A percentile compares a stretch with the other conserved stretches of the same genome.
Evolutionary conservation across 164 flowering plant species (phyloP).

Genomic region (Stephania yunnanensis): DNA sequence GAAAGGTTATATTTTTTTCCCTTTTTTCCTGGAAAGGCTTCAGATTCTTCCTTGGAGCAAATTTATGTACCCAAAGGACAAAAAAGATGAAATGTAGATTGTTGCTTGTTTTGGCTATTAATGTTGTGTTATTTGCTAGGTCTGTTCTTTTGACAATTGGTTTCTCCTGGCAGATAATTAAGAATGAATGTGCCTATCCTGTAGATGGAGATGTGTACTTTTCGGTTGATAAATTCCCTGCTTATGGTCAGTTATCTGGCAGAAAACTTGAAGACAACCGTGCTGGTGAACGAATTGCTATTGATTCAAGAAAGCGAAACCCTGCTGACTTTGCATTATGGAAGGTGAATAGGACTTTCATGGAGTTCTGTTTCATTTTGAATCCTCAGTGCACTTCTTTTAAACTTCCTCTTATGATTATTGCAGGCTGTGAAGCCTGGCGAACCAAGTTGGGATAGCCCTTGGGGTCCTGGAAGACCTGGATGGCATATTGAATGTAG

Average conservation of each 20-base stretch:
- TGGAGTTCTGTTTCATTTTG: neutral
- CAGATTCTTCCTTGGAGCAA: neutral
- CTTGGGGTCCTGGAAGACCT: slow-evolving; percentile 97
- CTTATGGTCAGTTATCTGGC: slow-evolving; percentile 77
- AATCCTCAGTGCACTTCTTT: neutral
- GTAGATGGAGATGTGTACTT: slow-evolving; percentile 90
- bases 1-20: neutral
- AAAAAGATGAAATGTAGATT: neutral
- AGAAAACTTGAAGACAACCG: slow-evolving; percentile 68
- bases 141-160: slow-evolving; percentile 9
- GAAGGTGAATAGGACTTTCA: slow-evolving; percentile 45
- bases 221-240: slow-evolving; percentile 63
- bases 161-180: slow-evolving; percentile 49
- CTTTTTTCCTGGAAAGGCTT: neutral
- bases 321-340: slow-evolving; percentile 94
- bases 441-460: slow-evolving; percentile 91
- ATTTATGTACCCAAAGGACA: neutral
- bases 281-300: slow-evolving; percentile 83
- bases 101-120: neutral
- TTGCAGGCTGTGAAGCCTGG: slow-evolving; percentile 86
- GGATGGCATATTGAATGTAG: slow-evolving; percentile 99
- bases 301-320: slow-evolving; percentile 69
- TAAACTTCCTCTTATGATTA: neutral
- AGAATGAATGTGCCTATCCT: slow-evolving; percentile 60
- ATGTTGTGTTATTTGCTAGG: neutral